Evolutionary conservation across 2,329 filamentous ascomycete genomes (phyloP), one percentile per base, ranked within the genome.

Genomic region (Orbilia oligospora): DNA sequence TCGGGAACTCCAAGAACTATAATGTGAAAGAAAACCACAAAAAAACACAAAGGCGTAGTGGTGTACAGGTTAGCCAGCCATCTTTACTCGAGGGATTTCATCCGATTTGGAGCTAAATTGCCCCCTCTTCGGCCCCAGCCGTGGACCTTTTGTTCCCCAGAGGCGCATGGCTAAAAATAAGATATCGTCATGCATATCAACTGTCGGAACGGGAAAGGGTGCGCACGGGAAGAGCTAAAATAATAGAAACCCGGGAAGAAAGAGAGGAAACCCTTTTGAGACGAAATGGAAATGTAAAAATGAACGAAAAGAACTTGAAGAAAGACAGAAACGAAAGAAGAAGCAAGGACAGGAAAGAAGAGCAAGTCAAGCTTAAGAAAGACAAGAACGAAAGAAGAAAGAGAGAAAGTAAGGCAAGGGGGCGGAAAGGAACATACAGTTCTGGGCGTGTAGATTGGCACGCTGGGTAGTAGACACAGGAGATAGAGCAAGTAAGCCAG

Each of bases 1-100:
- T 94, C 92, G 86, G 93, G 93, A 87, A 95, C 96, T 81, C 91
- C 91, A 83, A 92, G 86, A 83, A 93, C 93, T 96, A 85, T 73
- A 80, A 78, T 65, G 69, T 71, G 49, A 67, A 79, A 80, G 81
- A 85, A 81, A 84, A 81, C 76, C 76, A 80, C 68, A 79, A 65
- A 70, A 71, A 72, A 38, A 80, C 61, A 71, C 66, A 76, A 71
- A 53, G 71, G 48, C 38, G 33, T 36, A 44, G 64, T 80, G 71
- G 55, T 77, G 72, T 48, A 67, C 73, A 67, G 44, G 73, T 77
- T 66, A 77, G 73, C 73, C 73, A 63, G 67, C 73, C 73, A 76
- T 73, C 58, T 64, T 71, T 71, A 41, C 48, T 3, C n/a, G 33
- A 63, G 36, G 36, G 33, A 61, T 44, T 27, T 10, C 24, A 36